Conservation (phyloP, 2,329 filamentous ascomycete genomes). For the Colletotrichum graminicola region DNA sequence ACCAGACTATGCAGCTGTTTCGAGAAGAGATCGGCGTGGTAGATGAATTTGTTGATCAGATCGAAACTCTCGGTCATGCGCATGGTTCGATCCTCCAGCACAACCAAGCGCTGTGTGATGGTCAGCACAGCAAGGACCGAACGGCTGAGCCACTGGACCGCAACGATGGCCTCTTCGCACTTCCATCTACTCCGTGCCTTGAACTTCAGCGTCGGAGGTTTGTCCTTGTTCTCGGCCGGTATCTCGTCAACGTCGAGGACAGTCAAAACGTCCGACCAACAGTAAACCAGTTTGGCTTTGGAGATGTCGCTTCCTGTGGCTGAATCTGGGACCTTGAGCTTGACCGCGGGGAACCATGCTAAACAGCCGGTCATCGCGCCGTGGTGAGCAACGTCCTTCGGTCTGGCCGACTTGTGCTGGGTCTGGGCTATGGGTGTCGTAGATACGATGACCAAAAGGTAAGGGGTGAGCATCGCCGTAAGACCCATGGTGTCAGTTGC, state of each 20-base stretch:
- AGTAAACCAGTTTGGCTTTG: constrained; percentile 92
- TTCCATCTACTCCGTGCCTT: constrained; percentile 88
- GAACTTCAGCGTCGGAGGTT: constrained; percentile 83
- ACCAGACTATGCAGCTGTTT: constrained; percentile 86
- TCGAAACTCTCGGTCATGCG: constrained; percentile 96
- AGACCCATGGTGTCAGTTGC: constrained; percentile 88
- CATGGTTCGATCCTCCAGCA: constrained; percentile 90
- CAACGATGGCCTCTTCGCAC: constrained; percentile 94
- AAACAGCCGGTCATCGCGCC: constrained; percentile 93
- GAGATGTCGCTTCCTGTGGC: constrained; percentile 77
- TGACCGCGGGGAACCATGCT: constrained; percentile 97
- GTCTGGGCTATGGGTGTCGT: constrained; percentile 97
- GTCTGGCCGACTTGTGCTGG: constrained; percentile 91
- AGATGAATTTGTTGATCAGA: constrained; percentile 90
- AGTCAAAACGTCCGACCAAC: constrained; percentile 98
- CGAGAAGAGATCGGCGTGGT: constrained; percentile 91
- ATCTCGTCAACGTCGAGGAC: constrained; percentile 88
- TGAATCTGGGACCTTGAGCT: constrained; percentile 81
- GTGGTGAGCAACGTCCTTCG: constrained; percentile 91
- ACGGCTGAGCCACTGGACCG: constrained; percentile 95
- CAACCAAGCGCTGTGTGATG: constrained; percentile 91
- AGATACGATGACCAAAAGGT: constrained; percentile 95
- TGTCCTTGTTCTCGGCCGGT: constrained; percentile 76
- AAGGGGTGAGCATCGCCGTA: constrained; percentile 95
- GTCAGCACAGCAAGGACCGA: constrained; percentile 93